phyloP scores from a whole-genome alignment of 495 filamentous ascomycete genomes.

The Astrocystis sublimbata region DNA sequence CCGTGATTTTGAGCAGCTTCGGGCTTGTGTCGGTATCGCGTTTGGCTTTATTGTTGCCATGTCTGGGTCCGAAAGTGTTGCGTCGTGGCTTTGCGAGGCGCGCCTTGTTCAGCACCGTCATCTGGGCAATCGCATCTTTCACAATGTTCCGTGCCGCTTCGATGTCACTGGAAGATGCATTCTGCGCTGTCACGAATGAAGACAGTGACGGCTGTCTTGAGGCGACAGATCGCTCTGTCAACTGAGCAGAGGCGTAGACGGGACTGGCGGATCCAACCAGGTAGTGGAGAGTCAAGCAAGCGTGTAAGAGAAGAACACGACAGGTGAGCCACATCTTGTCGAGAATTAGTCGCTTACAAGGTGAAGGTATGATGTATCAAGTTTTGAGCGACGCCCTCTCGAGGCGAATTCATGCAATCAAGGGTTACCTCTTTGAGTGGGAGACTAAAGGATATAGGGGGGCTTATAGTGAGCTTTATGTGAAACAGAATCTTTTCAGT shows the following conservation, averaged over 20 bases:
- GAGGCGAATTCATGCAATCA: not conserved
- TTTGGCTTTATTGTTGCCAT: constrained; percentile 10
- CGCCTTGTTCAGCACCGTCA: constrained; percentile 23
- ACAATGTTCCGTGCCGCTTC: constrained; percentile 22
- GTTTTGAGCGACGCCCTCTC: not conserved
- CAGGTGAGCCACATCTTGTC: not conserved
- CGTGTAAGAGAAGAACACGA: not conserved
- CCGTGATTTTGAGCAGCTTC: constrained; percentile 32
- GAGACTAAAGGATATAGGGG: not conserved
- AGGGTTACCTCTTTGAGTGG: not conserved
- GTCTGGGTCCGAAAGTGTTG: constrained; percentile 23
- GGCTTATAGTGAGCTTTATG: not conserved
- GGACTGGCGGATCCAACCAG: not conserved
- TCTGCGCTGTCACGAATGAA: constrained; percentile 5
- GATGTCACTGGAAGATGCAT: constrained; percentile 22
- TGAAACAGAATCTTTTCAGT: not conserved
- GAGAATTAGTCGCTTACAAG: too few species aligned
- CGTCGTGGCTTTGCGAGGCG: constrained; percentile 20
- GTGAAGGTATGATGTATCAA: not conserved
- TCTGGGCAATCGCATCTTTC: constrained; percentile 21
- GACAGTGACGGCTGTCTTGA: not conserved
- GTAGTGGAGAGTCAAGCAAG: not conserved
- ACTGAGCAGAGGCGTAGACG: not conserved
- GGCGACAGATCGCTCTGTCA: not conserved
- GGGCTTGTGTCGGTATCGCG: constrained; percentile 10